Conservation (phyloP, 192 early-diverging fungal species). For the Rhizoclosmatium sp. region DNA sequence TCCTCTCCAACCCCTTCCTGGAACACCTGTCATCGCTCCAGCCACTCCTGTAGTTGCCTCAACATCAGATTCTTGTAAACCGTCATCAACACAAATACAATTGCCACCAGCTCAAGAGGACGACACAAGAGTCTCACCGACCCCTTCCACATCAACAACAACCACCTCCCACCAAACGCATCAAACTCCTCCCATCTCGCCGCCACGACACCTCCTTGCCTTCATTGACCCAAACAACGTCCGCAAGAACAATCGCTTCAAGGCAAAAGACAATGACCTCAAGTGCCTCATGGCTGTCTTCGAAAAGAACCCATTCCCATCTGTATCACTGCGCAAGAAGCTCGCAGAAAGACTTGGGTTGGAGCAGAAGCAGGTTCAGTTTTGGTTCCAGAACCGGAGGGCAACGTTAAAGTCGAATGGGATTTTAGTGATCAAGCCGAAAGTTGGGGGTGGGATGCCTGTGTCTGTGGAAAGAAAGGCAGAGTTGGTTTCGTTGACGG, state of each 20-base stretch:
- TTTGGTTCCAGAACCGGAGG: constrained; percentile 33
- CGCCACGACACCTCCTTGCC: too few species aligned
- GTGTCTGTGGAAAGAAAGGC: not conserved
- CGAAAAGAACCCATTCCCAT: constrained; percentile 33
- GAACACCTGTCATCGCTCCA: not conserved
- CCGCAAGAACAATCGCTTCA: not conserved
- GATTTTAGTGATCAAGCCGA: constrained; percentile 25
- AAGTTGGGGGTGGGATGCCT: not conserved
- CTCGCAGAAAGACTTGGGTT: constrained; percentile 6
- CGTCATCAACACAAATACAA: not conserved
- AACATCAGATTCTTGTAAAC: not conserved
- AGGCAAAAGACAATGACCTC: constrained; percentile 6
- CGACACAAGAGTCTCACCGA: too few species aligned
- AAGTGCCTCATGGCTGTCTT: not conserved
- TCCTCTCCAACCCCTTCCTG: not conserved
- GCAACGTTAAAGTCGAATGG: constrained; percentile 17
- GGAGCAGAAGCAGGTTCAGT: constrained; percentile 24
- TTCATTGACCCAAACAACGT: too few species aligned
- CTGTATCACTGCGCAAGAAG: not conserved
- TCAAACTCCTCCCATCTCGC: too few species aligned
- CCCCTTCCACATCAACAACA: too few species aligned
- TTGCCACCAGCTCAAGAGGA: not conserved
- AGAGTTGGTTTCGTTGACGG: not conserved
- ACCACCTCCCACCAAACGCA: too few species aligned
- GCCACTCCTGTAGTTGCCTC: not conserved